phyloP scores from a whole-genome alignment of 345 rosid species.

The Eucalyptus cloeziana region DNA sequence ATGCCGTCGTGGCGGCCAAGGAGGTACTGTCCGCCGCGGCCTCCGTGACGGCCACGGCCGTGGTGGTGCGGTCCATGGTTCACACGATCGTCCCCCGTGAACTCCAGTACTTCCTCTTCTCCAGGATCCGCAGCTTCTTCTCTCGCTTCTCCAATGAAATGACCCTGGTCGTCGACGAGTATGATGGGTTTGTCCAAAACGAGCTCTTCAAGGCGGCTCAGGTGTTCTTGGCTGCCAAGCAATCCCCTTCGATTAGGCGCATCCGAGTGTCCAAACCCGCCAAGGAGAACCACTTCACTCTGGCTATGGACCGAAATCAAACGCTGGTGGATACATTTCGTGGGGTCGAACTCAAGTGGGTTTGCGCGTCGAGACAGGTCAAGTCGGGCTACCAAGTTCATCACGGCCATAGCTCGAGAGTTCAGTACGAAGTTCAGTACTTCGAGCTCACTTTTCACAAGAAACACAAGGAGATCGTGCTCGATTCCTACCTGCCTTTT shows the following conservation, averaged over 20 bases:
- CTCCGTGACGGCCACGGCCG: slow-evolving; percentile 36
- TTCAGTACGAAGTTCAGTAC: slow-evolving; percentile 17
- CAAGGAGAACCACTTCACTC: slow-evolving; percentile 30
- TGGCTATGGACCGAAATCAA: slow-evolving; percentile 37
- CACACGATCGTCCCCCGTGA: slow-evolving; percentile 29
- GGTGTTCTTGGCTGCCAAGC: slow-evolving; percentile 22
- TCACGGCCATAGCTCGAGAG: slow-evolving; percentile 1
- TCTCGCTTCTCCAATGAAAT: slow-evolving; percentile 28
- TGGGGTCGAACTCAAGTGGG: slow-evolving; percentile 43
- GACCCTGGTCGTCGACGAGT: slow-evolving; percentile 37
- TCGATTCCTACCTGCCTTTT: slow-evolving; percentile 43
- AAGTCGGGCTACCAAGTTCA: slow-evolving; percentile 10
- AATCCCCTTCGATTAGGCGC: slow-evolving; percentile 20
- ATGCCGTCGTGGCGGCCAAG: slow-evolving; percentile 7
- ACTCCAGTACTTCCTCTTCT: slow-evolving; percentile 11
- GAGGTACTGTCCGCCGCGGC: slow-evolving; percentile 36
- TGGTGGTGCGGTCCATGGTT: slow-evolving; percentile 36
- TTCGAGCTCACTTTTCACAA: slow-evolving; percentile 45
- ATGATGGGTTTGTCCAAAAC: slow-evolving; percentile 30
- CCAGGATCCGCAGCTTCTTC: slow-evolving; percentile 10
- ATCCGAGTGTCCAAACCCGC: slow-evolving; percentile 38
- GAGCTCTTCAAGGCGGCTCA: slow-evolving; percentile 39
- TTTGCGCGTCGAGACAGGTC: slow-evolving; percentile 5
- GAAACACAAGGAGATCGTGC: slow-evolving; percentile 33
- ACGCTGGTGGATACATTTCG: slow-evolving; percentile 34